These are phyloP conservation scores for Cryptococcus sp. DNA, from an alignment of 1,284 basidiomycete genomes.

Conservation along the genomic window DNA sequence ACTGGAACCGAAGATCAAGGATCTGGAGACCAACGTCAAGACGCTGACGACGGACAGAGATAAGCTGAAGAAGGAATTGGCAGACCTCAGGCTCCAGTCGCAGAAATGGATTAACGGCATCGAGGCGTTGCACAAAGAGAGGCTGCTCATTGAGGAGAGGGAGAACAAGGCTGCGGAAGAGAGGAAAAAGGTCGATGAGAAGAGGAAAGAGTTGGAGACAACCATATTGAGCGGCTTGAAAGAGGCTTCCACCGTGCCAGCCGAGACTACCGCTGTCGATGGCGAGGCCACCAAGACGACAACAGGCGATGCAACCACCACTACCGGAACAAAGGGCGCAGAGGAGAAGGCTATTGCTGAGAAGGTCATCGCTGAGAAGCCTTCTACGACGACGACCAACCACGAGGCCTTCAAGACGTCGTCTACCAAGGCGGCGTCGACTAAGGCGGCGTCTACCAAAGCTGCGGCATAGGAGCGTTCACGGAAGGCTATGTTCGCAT, in stretches of 20 bases:
- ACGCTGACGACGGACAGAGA: constrained; percentile 14
- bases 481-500: too few relatives aligned
- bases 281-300: too few relatives aligned
- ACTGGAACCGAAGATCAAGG: constrained; percentile 26
- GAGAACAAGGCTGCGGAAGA: constrained; percentile 24
- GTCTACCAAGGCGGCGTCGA: too few relatives aligned
- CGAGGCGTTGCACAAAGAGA: constrained; percentile 23
- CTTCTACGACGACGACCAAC: too few relatives aligned
- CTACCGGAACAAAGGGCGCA: too few relatives aligned
- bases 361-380: too few relatives aligned
- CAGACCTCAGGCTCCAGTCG: constrained; percentile 14
- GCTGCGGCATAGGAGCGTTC: too few relatives aligned
- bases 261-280: background rate
- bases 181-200: constrained; percentile 17
- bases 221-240: constrained; percentile 23
- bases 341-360: too few relatives aligned
- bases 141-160: constrained; percentile 16
- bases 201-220: constrained; percentile 22
- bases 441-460: too few relatives aligned
- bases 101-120: constrained; percentile 20
- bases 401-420: too few relatives aligned
- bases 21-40: constrained; percentile 17
- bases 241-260: constrained; percentile 6
- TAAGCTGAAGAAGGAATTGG: constrained; percentile 20
- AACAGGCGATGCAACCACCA: too few relatives aligned